phyloP scores from a whole-genome alignment of 805 yeast genomes.

The Candida tallmaniae region DNA sequence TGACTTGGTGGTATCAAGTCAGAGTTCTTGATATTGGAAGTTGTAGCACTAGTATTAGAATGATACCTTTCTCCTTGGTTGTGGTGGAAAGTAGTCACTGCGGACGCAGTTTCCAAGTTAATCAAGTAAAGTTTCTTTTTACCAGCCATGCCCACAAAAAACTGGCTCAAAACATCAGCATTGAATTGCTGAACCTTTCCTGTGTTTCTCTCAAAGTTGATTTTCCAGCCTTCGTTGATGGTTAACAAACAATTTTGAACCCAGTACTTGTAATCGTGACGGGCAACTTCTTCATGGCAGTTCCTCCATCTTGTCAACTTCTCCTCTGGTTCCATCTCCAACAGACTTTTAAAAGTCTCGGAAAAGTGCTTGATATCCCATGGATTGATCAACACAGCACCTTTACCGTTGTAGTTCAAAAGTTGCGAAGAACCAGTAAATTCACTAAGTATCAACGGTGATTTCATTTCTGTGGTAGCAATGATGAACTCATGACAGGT shows the following conservation, averaged over 20 bases:
- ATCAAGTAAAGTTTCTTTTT: constrained; percentile 36
- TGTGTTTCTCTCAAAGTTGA: constrained; percentile 23
- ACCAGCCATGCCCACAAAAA: constrained; percentile 18
- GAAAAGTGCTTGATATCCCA: constrained; percentile 77
- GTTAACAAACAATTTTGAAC: constrained; percentile 50
- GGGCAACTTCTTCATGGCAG: constrained; percentile 53
- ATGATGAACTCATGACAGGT: constrained; percentile 93
- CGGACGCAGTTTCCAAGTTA: constrained; percentile 22
- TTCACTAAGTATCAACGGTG: constrained; percentile 85
- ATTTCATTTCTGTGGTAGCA: constrained; percentile 63
- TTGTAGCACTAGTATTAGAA: constrained; percentile 2
- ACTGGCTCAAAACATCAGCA: constrained; percentile 26
- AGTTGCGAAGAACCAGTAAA: constrained; percentile 92
- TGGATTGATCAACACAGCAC: constrained; percentile 81
- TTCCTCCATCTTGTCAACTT: constrained; percentile 57
- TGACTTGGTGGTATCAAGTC: constrained; percentile 55
- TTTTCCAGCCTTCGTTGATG: constrained; percentile 43
- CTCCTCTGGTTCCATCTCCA: constrained; percentile 61
- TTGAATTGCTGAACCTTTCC: constrained; percentile 28
- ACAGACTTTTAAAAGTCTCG: constrained; percentile 55
- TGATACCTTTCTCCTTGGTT: neutral
- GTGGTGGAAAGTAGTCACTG: constrained; percentile 11
- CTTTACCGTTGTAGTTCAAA: constrained; percentile 46
- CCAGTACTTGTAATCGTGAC: constrained; percentile 77
- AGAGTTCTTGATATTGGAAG: constrained; percentile 16